Conservation (phyloP, 129 eudicot species). For the Flaveria bidentis region DNA sequence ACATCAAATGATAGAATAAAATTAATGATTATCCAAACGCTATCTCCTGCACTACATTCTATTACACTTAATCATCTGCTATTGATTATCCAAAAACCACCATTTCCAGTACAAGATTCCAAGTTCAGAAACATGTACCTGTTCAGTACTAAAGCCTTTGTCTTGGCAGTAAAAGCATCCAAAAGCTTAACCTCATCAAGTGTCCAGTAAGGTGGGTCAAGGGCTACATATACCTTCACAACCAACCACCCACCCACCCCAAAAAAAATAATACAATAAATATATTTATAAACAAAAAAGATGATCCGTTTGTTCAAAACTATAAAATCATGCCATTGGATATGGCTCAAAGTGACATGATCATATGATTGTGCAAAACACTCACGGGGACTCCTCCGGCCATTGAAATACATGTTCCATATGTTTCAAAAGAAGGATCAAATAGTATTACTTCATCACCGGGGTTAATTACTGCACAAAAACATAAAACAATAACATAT, state of each 20-base stretch:
- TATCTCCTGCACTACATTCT: neutral
- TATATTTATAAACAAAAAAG: neutral
- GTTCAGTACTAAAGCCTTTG: conserved; percentile 85
- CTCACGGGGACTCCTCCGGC: conserved; percentile 99
- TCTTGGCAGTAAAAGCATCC: conserved; percentile 59
- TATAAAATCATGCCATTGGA: neutral
- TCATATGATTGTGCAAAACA: conserved; percentile 4
- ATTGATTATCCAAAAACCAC: neutral
- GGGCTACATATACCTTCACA: conserved; percentile 75
- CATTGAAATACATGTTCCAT: conserved; percentile 70
- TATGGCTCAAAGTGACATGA: conserved; percentile 4
- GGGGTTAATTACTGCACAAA: conserved; percentile 66
- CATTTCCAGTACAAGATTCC: neutral
- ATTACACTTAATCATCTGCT: neutral
- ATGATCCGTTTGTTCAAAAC: conserved; percentile 9
- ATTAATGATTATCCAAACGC: neutral
- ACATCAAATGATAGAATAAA: neutral
- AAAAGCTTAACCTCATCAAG: conserved; percentile 57
- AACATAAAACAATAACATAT: conserved; percentile 1
- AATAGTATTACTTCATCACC: conserved; percentile 94
- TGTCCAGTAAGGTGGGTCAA: conserved; percentile 86
- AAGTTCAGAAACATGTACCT: conserved; percentile 53
- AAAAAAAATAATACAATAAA: neutral
- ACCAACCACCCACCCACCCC: neutral
- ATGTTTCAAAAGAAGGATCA: conserved; percentile 87